Base-by-base conservation (phyloP, 2,329 filamentous ascomycete genomes). In the Penicillium sp. region DNA sequence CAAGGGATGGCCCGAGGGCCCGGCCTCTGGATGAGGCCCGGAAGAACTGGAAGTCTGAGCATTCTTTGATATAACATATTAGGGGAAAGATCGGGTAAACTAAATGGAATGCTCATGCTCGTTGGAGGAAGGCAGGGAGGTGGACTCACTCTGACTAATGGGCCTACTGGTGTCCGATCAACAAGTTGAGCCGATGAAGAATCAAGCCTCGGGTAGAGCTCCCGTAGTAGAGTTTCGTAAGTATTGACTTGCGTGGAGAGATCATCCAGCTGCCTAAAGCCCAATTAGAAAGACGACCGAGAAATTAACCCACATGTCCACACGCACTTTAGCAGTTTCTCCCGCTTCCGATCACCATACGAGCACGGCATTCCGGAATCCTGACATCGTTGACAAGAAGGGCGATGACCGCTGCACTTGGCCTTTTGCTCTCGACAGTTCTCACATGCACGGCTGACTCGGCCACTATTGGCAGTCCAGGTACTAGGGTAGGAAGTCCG, bases 341-440 rank as follows among this genome's bases (percentile, higher is more conserved):
- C 71, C 42, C 67, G 62, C 54, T 72, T 74, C 31, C 70, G 67
- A 54, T 72, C 69, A 26, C 68, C 68, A 49, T 74, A 74, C 13
- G 64, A 68, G 56, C 71, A 74, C 4, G 47, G 49, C 29, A 69
- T 62, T 7, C 66, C 66, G 22, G 66, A 59, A 49, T 73, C 70
- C 55, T 68, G 63, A 50, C 71, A 74, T 40, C 71, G 64, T 44
- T 68, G 60, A 47, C 71, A 74, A 24, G 60, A 59, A 26, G 71
- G 71, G 32, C 65, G 67, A 56, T 73, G 68, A 6, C 71, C 71
- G 50, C 65, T 70, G 58, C 71, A 74, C 59, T 73, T 74, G 44
- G 69, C 71, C 56, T 74, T 74, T 42, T 71, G 65, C 34, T 71
- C 66, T 9, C 71, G 69, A 51, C 71, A 74, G 43, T 68, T 69